Base-by-base conservation (phyloP, 2,329 filamentous ascomycete genomes). In the Phyllosticta citribraziliensis region DNA sequence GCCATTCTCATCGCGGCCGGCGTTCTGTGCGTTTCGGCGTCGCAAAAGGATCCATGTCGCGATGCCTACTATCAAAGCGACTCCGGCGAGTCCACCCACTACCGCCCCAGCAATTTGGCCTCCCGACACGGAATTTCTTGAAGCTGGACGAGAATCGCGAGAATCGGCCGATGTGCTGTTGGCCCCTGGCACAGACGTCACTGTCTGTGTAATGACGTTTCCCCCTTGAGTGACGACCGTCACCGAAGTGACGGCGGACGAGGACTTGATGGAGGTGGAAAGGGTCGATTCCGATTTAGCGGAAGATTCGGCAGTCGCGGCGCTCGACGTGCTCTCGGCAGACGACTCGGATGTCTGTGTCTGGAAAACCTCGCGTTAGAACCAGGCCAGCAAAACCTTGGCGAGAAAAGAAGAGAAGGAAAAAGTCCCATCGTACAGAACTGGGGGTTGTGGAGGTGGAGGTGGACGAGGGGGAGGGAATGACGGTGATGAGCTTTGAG, bases 31-130 rank as follows among this genome's bases (percentile, higher is more conserved):
- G 64, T 61, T 56, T 57, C 65, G 66, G 40, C 67, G 72, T 56
- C 74, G 71, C 54, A 76, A 71, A 30, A 78, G 65, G 56, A 61
- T 63, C 27, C 60, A 58, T 12, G 79, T 72, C 35, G 79, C 64
- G 1, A 73, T 65, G 5, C 65, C 72, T 10, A 72, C 70, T 22
- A 73, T 67, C 5, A 78, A 60, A 10, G 74, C 74, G 17, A 78
- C 47, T 9, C 70, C 70, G 27, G 67, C 70, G 6, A 78, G 55
- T 14, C 73, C 72, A 20, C 76, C 78, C 40, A 79, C 70, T 19
- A 78, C 78, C 56, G 75, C 73, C 30, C 77, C 78, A 17, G 74
- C 78, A 52, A 80, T 78, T n/a, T 73, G 74, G 9, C 76, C 77
- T 25, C 70, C 70, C 35, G 76, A 76, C 9, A 62, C 60, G 51